Base-by-base conservation (phyloP, 208 protist genomes). In the Acanthamoeba castellanii region DNA sequence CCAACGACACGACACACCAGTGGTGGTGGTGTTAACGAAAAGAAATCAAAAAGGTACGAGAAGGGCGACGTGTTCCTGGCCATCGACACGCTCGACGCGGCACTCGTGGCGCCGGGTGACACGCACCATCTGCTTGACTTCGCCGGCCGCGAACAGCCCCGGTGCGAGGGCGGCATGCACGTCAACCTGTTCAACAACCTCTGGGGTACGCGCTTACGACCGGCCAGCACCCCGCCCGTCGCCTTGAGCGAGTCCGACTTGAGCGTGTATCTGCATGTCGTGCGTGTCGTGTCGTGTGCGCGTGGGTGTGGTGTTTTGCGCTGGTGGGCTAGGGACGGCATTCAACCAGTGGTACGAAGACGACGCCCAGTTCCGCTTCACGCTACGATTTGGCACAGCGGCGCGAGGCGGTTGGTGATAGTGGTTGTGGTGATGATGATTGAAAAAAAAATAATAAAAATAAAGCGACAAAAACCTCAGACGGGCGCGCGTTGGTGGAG, bases 181-280 rank as follows among this genome's bases (percentile, higher is more conserved):
- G 70, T 81, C 70, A 81, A 81, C 70, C 37, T 81, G 14, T 81
- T 81, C 70, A 81, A 81, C 70, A 81, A 81, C 70, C 70, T 81
- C 30, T 81, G 70, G 70, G 70, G 70, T 81, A 42, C 32, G 68
- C 30, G n/a, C 11, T 30, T n/a, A 27, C 27, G 42, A 3, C 61
- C 61, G 3, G 61, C 20, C 25, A 3, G 61, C 25, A 68, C 55
- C 22, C 22, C 57, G 11, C 57, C 57, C 37, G 0, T 3, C 37
- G 37, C 37, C 37, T 3, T 3, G 3, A 3, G 0, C 37, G 37
- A 3, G 37, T 3, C 3, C 37, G 0, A 37, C 37, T 37, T 37
- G 37, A 37, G 37, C 37, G 37, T 37, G 37, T 3, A 37, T 37
- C 37, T 37, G 37, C 1, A 1, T 18, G 59, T 68, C 22, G 59